These are phyloP conservation scores for Saccharum hybrid DNA, from an alignment of 202 grass and related monocot genomes.

Conservation along the genomic window DNA sequence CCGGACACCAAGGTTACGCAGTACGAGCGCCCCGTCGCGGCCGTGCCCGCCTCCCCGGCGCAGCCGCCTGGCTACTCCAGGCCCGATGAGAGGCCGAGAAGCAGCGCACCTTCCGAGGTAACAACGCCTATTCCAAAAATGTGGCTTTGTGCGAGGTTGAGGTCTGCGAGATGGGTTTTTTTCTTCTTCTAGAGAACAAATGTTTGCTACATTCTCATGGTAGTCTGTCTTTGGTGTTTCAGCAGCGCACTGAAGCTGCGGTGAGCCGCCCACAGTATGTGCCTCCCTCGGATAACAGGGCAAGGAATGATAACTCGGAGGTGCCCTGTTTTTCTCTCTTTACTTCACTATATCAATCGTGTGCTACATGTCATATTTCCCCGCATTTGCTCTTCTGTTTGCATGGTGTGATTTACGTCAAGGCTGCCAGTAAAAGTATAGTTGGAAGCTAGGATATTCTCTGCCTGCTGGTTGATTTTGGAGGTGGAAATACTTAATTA, in stretches of 20 bases:
- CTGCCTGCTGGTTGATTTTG: not conserved
- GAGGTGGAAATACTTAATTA: not conserved
- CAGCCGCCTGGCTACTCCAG: conserved; percentile 22
- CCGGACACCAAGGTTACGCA: conserved; percentile 73
- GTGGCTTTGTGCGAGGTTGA: not conserved
- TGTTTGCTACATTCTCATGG: not conserved
- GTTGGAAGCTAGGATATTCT: not conserved
- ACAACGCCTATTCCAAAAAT: not conserved
- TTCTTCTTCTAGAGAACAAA: not conserved
- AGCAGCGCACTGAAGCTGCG: conserved; percentile 13
- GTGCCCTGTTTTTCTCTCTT: not conserved
- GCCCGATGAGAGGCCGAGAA: conserved; percentile 36
- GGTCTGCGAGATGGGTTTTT: not conserved
- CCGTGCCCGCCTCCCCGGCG: not conserved
- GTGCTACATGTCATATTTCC: not conserved
- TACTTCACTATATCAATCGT: not conserved
- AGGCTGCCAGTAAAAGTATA: not conserved
- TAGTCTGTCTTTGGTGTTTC: not conserved
- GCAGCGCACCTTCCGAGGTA: conserved; percentile 43
- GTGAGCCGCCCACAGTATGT: conserved; percentile 22
- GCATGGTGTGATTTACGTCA: not conserved
- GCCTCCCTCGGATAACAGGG: conserved; percentile 28
- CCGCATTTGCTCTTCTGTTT: conserved; percentile 16
- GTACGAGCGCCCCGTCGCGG: conserved; percentile 62
- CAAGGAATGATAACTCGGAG: conserved; percentile 31